A percentile compares a stretch with the other conserved stretches of the same genome.
These are phyloP conservation scores for Neodidymelliopsis sp. DNA, from an alignment of 2,329 filamentous ascomycete genomes.

Conservation along the genomic window DNA sequence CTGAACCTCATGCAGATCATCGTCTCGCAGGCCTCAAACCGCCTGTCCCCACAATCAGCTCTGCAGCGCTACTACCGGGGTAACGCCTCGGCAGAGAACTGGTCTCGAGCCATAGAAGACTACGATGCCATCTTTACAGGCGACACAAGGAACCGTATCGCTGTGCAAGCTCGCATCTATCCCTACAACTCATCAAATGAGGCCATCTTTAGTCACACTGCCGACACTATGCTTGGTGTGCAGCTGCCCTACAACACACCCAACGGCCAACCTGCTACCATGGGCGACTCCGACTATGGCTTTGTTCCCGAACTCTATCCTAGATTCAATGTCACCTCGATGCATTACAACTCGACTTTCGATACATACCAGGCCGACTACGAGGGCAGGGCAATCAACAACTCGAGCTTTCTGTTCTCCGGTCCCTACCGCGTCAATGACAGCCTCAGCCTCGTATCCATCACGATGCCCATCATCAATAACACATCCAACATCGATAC, in stretches of 20 bases:
- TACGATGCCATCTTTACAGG: constrained; percentile 74
- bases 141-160: constrained; percentile 54
- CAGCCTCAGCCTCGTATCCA: constrained; percentile 77
- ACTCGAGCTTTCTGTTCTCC: constrained; percentile 70
- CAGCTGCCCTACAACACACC: constrained; percentile 67
- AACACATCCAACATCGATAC: constrained; percentile 68
- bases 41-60: constrained; percentile 61
- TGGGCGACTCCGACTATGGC: constrained; percentile 70
- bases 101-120: constrained; percentile 68
- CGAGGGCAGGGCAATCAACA: constrained; percentile 54
- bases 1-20: constrained; percentile 80
- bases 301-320: constrained; percentile 79
- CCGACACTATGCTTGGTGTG: constrained; percentile 57
- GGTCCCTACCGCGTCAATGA: constrained; percentile 78
- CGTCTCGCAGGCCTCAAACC: constrained; percentile 74
- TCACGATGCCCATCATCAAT: constrained; percentile 81
- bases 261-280: constrained; percentile 65
- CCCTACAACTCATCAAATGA: constrained; percentile 69
- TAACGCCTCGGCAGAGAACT: constrained; percentile 65
- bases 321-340: constrained; percentile 71
- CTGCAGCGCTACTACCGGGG: constrained; percentile 62
- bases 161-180: constrained; percentile 78
- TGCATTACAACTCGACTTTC: constrained; percentile 38
- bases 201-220: constrained; percentile 53
- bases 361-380: constrained; percentile 53